Percentiles rank a stretch among this genome's conserved stretches.
phyloP scores from a whole-genome alignment of 2,329 filamentous ascomycete genomes.

The Scytalidium lignicola region DNA sequence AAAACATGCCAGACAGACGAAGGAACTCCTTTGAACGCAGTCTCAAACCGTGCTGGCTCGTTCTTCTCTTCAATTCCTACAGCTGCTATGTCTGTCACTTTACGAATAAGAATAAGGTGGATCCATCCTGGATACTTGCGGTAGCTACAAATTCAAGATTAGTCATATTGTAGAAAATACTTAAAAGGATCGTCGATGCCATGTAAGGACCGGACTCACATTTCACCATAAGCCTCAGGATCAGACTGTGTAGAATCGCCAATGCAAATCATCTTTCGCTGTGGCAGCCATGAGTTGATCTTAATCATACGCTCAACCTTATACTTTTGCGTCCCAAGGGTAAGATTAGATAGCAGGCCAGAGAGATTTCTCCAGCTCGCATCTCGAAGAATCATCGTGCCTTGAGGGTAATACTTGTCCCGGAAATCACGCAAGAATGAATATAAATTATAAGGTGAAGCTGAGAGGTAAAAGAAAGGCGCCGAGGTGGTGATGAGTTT shows the following conservation, averaged over 20 bases:
- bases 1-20: conserved; percentile 75
- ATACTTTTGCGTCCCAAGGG: conserved; percentile 76
- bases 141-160: conserved; percentile 37
- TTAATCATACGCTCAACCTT: conserved; percentile 77
- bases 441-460: conserved; percentile 92
- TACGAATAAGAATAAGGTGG: conserved; percentile 77
- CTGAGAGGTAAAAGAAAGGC: conserved; percentile 89
- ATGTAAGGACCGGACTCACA: conserved; percentile 42
- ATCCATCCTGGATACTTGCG: conserved; percentile 70
- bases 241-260: conserved; percentile 91
- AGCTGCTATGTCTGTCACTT: conserved; percentile 68
- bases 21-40: conserved; percentile 74
- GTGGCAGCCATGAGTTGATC: conserved; percentile 73
- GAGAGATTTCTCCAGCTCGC: conserved; percentile 80
- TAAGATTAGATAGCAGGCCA: conserved; percentile 74
- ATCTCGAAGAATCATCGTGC: conserved; percentile 80
- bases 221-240: conserved; percentile 82
- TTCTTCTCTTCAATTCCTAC: conserved; percentile 69
- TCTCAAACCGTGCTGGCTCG: conserved; percentile 69
- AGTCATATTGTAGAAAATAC: conserved; percentile 4
- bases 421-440: conserved; percentile 77
- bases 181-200: not conserved
- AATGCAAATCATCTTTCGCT: conserved; percentile 73
- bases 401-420: conserved; percentile 63
- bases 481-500: conserved; percentile 49